A percentile compares a stretch with the other conserved stretches of the same genome.
phyloP scores from a whole-genome alignment of 192 early-diverging fungal genomes.

The Umbelopsis sp. region DNA sequence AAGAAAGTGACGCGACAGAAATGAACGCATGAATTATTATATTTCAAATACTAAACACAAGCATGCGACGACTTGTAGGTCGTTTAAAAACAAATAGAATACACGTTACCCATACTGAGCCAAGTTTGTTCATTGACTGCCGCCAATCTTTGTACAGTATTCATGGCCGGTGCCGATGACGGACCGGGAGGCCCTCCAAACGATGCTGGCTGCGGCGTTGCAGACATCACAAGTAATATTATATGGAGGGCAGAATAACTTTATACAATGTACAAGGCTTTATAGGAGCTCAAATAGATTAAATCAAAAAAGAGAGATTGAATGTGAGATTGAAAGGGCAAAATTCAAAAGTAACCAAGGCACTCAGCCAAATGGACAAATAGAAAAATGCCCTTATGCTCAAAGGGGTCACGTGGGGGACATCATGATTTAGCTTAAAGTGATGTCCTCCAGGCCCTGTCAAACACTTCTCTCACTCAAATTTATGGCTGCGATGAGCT shows the following conservation, averaged over 20 bases:
- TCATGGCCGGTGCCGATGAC: slow-evolving; percentile 6
- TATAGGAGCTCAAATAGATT: not conserved
- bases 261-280: not conserved
- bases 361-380: no score
- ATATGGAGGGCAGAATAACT: slow-evolving; percentile 5
- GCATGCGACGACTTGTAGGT: no score
- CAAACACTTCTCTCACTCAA: not conserved
- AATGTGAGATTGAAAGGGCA: no score
- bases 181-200: slow-evolving; percentile 22
- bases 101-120: slow-evolving; percentile 37
- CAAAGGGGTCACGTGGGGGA: no score
- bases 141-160: slow-evolving; percentile 35
- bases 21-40: no score
- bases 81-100: not conserved
- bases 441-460: not conserved
- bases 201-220: not conserved
- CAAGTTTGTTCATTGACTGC: slow-evolving; percentile 38
- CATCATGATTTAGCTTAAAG: not conserved
- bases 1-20: not conserved
- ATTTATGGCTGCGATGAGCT: not conserved
- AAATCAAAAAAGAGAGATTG: not conserved
- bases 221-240: slow-evolving; percentile 15
- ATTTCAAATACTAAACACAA: no score
- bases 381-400: no score
- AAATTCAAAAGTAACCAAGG: no score